Base-by-base conservation (phyloP, 164 flowering plant species). In the Vitis riparia region DNA sequence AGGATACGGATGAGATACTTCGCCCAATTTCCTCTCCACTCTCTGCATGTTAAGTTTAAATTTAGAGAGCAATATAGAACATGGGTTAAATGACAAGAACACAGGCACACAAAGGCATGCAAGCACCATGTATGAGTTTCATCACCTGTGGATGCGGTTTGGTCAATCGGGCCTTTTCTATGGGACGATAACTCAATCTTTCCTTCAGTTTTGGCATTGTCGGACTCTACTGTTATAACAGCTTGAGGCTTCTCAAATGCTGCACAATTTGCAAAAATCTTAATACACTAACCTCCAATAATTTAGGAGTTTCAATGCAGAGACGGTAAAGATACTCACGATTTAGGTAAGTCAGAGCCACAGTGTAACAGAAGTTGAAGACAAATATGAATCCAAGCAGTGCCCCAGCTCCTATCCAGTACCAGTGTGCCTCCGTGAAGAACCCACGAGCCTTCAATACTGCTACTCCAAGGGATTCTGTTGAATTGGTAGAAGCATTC, bases 341-440 rank as follows among this genome's bases (percentile, higher is more conserved):
- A 19, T 77, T 62, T 9, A 77, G 70, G 27, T n/a, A 77, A 17
- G 63, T 68, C 19, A 77, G 76, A 49, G 79, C 76, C 55, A 77
- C n/a, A 51, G 56, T 69, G 67, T 6, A 77, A 12, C 30, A 16
- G 3, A 65, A 17, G 64, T 77, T 77, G 70, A 68, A 69, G 12
- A 73, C 11, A 3, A 78, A 11, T 0, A 16, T 48, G 62, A 37
- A 74, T 11, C 80, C 80, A 30, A 71, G 3, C 62, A 73, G 5
- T 10, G 77, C 77, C 14, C 72, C 80, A 7, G 64, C 66, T 29
- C 77, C 80, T 44, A 77, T 3, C 80, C 80, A 77, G 59, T 70
- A 74, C 80, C 80, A 77, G 16, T 77, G 58, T 51, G 72, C 52
- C 1, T 74, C 37, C 3, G 63, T 3, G 55, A 70, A 74, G 72